Percentiles rank a stretch among this genome's conserved stretches.
phyloP scores from a whole-genome alignment of 139 green algal genomes.

The Trebouxia sp. region DNA sequence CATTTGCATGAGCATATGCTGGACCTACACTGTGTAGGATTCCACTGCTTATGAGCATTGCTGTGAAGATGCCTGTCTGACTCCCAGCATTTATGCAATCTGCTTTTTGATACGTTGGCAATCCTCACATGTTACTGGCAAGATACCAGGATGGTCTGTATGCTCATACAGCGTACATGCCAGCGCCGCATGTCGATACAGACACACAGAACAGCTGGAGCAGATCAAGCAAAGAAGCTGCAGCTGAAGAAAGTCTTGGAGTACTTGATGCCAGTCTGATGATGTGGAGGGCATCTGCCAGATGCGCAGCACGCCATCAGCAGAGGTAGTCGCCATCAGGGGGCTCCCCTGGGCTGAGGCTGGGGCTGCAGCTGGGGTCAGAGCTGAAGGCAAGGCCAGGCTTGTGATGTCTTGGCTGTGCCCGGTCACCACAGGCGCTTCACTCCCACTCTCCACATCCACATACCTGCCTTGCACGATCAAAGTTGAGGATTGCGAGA shows the following conservation, averaged over 20 bases:
- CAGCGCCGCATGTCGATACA: too few species aligned
- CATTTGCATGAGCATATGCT: too few species aligned
- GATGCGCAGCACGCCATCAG: slow-evolving; percentile 49
- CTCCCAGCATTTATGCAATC: not conserved
- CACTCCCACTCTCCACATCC: slow-evolving; percentile 11
- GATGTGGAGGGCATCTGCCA: slow-evolving; percentile 33
- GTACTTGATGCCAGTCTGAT: not conserved
- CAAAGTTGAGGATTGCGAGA: too few species aligned
- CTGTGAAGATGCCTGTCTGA: not conserved
- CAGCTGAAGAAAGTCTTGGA: too few species aligned
- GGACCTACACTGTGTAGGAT: too few species aligned
- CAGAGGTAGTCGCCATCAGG: slow-evolving; percentile 42
- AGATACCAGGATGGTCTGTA: too few species aligned
- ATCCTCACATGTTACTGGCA: too few species aligned
- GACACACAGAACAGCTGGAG: too few species aligned
- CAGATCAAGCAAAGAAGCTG: too few species aligned
- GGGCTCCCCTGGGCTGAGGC: not conserved
- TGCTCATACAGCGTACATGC: too few species aligned
- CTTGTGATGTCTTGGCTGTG: not conserved
- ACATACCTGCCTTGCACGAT: slow-evolving; percentile 33
- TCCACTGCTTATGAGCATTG: not conserved
- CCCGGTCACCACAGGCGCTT: slow-evolving; percentile 32
- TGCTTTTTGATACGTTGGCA: too few species aligned
- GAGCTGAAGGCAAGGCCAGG: not conserved
- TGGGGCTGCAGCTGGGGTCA: not conserved